Percentiles rank a stretch among this genome's conserved stretches.
Conservation (phyloP, 2,329 filamentous ascomycete genomes). For the Colletotrichum trifolii region DNA sequence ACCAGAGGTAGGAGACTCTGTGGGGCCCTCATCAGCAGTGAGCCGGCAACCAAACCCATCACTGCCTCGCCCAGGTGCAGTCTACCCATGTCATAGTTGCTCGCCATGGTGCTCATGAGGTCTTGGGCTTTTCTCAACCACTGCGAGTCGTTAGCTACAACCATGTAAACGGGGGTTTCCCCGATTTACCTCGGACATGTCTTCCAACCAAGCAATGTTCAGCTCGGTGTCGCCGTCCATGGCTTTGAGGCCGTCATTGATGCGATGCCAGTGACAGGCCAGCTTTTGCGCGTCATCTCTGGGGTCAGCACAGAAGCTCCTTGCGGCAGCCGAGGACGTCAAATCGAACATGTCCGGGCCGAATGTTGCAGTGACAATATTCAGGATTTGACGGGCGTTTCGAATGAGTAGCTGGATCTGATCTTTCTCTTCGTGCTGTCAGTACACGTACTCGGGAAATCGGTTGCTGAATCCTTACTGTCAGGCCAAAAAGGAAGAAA, state of each 20-base stretch:
- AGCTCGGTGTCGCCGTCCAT: constrained; percentile 40
- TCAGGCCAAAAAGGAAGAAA: constrained; percentile 82
- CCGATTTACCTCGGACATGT: constrained; percentile 54
- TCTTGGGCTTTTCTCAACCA: constrained; percentile 81
- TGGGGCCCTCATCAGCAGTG: constrained; percentile 35
- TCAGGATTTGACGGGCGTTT: constrained; percentile 84
- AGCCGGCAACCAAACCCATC: constrained; percentile 40
- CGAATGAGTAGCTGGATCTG: constrained; percentile 75
- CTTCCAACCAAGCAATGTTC: constrained; percentile 53
- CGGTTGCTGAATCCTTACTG: constrained; percentile 55
- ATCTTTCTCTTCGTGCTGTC: constrained; percentile 54
- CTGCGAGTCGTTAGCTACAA: constrained; percentile 41
- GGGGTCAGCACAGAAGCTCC: constrained; percentile 47
- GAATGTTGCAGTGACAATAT: constrained; percentile 81
- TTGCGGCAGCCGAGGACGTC: constrained; percentile 34
- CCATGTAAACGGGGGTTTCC: neutral
- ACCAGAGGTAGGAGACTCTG: constrained; percentile 55
- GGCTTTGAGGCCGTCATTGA: constrained; percentile 40
- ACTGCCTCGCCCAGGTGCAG: constrained; percentile 61
- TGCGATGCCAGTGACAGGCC: constrained; percentile 74
- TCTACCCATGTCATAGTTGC: constrained; percentile 83
- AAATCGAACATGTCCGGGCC: constrained; percentile 56
- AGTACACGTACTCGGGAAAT: neutral
- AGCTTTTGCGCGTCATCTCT: constrained; percentile 65
- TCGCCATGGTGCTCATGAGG: constrained; percentile 88